Evolutionary conservation across 2,329 filamentous ascomycete species (phyloP), one percentile per base, ranked within the genome.

Genomic region (Aspergillus brunneoviolaceus): DNA sequence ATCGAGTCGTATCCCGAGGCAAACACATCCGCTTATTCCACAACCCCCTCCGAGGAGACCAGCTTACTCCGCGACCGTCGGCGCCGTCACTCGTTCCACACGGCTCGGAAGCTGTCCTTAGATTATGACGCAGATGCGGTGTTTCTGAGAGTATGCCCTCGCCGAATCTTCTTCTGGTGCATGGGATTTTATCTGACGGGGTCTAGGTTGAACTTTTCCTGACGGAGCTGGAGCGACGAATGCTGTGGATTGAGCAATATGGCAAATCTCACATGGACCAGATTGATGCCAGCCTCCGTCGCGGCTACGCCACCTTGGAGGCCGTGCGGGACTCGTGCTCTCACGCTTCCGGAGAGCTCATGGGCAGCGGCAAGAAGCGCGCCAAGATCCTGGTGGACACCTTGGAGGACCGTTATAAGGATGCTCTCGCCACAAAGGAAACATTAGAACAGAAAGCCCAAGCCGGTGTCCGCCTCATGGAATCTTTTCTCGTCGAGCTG

Each of bases 371-470:
- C 23, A 88, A 91, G 55, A 87, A 91, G 65, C 86, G 92, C 62
- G 87, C 96, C 61, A 90, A 91, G 65, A 86, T 98, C 60, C 88
- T 98, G 80, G 92, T 99, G 35, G 94, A 98, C 69, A 96, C 92
- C 0, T 81, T 99, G 14, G 95, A 99, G 75, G 84, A 84, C 29
- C 85, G 91, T 64, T 99, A 97, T 76, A 89, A 96, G 63, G 91
- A 95, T 68, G 92, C 90, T 1, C 78, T 99, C 64, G 88, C 85
- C 16, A 90, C 90, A 2, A 92, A 93, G 65, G 93, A 91, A 72
- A 93, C 92, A 0, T 79, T 98, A 68, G 92, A 95, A 70, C 92
- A 96, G 69, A 98, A 98, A 79, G 92, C 94, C 3, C 86, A 91
- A 62, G 89, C 94, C 39, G 91, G 92, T 5, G 89, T 99, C 64